phyloP scores from a whole-genome alignment of 345 rosid species.

The Pugionium cornutum region DNA sequence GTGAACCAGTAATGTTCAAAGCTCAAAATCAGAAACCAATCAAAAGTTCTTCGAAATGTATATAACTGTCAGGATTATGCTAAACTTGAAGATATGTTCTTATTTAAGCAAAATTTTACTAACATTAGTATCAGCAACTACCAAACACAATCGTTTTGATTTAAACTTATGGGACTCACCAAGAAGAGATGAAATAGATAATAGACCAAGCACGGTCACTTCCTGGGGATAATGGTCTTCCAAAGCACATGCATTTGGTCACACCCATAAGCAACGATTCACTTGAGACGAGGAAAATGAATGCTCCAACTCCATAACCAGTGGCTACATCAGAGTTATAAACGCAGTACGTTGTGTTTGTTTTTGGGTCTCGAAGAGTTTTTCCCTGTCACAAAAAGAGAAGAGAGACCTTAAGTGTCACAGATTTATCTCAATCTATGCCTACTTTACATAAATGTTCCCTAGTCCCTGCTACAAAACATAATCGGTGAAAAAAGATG shows the following conservation, averaged over 20 bases:
- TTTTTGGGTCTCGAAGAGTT: slow-evolving; percentile 39
- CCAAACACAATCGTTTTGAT: not conserved
- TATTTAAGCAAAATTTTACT: not conserved
- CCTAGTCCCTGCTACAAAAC: slow-evolving; percentile 4
- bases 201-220: slow-evolving; percentile 93
- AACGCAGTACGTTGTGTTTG: slow-evolving; percentile 68
- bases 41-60: not conserved
- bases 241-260: slow-evolving; percentile 95
- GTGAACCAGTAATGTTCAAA: not conserved
- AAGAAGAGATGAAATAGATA: slow-evolving; percentile 79
- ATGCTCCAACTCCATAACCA: slow-evolving; percentile 94
- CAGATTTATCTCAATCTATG: not conserved
- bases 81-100: not conserved
- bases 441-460: slow-evolving; percentile 4
- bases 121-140: not conserved
- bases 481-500: not conserved
- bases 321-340: slow-evolving; percentile 93
- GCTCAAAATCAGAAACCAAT: not conserved
- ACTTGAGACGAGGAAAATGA: slow-evolving; percentile 84
- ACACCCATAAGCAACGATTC: slow-evolving; percentile 90
- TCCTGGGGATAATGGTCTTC: slow-evolving; percentile 80
- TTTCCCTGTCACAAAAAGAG: slow-evolving; percentile 56
- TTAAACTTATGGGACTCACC: slow-evolving; percentile 45
- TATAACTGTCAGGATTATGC: not conserved
- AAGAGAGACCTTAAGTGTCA: not conserved